phyloP scores from a whole-genome alignment of 225 moss, liverwort and hornwort genomes.

The Polytrichum commune region DNA sequence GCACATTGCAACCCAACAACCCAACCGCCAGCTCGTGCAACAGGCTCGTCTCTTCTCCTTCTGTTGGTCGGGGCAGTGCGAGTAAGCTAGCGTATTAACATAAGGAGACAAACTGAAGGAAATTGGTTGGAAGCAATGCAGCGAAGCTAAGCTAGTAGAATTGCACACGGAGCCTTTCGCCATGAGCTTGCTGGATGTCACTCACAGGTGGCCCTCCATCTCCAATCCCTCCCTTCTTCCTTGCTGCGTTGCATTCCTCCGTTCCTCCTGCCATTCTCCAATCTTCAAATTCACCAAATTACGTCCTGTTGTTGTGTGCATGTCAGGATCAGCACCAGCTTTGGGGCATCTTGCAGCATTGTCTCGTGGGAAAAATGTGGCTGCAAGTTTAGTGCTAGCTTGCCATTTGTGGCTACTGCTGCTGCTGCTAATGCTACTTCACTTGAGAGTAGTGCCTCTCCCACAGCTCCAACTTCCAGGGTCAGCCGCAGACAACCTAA shows the following conservation, averaged over 20 bases:
- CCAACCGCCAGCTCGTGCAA: too few species aligned
- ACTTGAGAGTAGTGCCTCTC: slow-evolving; percentile 14
- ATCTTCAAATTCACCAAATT: background rate
- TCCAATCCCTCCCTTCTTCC: too few species aligned
- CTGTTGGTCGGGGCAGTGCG: too few species aligned
- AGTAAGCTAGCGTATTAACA: too few species aligned
- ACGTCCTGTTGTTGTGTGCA: background rate
- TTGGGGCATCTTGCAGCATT: slow-evolving; percentile 32
- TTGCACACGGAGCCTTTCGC: background rate
- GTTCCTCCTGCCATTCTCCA: too few species aligned
- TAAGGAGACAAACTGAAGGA: background rate
- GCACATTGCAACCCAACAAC: too few species aligned
- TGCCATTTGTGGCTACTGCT: background rate
- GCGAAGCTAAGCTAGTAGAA: background rate
- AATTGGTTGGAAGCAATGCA: background rate
- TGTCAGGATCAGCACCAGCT: slow-evolving; percentile 21
- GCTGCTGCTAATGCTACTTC: slow-evolving; percentile 20
- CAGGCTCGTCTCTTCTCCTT: too few species aligned
- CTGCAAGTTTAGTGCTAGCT: slow-evolving; percentile 4
- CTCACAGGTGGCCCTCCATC: background rate
- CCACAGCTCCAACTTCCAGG: slow-evolving; percentile 24
- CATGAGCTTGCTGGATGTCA: background rate
- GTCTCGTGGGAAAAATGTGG: slow-evolving; percentile 16
- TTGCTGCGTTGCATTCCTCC: too few species aligned
- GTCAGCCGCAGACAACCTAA: slow-evolving; percentile 35